These are phyloP conservation scores for Myxozyma neglecta DNA, from an alignment of 805 yeast species.

Conservation along the genomic window DNA sequence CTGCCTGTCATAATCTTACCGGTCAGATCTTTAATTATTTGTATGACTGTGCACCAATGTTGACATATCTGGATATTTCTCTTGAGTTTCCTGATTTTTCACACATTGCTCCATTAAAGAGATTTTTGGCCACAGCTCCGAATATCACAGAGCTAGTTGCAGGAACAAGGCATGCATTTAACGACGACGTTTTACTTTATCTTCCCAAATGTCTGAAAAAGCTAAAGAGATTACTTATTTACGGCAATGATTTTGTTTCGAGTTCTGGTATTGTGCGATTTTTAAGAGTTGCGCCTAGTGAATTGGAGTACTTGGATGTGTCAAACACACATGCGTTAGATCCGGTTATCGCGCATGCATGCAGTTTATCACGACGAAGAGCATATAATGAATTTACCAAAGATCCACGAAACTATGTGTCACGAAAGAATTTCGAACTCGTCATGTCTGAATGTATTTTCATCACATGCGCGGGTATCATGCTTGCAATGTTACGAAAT, in stretches of 20 bases:
- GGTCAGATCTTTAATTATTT: background rate
- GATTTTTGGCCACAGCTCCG: background rate
- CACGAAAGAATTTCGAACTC: background rate
- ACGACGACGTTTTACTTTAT: background rate
- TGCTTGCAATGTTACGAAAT: background rate
- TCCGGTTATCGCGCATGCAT: background rate
- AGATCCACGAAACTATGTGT: background rate
- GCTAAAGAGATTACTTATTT: background rate
- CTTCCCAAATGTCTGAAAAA: background rate
- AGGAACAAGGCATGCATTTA: background rate
- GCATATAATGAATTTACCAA: background rate
- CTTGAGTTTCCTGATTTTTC: background rate
- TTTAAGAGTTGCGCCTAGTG: background rate
- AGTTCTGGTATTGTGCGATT: background rate
- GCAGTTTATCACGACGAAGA: background rate
- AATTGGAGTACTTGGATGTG: background rate
- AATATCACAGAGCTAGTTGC: background rate
- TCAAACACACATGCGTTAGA: background rate
- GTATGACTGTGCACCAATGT: background rate
- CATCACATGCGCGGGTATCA: background rate
- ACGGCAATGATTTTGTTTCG: background rate
- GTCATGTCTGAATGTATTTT: background rate
- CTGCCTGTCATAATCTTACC: background rate
- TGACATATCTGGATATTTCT: background rate
- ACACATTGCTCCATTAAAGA: background rate